Evolutionary conservation across 192 early-diverging fungal species (phyloP), one percentile per base, ranked within the genome.

Genomic region (Backusella westeae): DNA sequence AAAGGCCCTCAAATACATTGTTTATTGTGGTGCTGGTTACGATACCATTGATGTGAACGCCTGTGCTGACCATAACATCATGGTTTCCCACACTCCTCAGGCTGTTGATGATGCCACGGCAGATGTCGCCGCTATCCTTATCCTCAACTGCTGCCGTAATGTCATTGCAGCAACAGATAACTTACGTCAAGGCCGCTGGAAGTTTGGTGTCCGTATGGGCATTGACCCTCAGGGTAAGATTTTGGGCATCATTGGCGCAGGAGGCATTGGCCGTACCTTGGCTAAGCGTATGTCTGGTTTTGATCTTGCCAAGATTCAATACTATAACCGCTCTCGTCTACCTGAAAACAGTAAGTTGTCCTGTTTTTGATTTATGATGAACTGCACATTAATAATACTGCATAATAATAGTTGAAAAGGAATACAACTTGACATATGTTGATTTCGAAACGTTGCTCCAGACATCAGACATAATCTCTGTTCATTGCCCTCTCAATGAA

Each of bases 231-330:
- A 78, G 8, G 76, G 76, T 29, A 86, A 82, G 46, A 72, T 76
- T 12, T 17, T 88, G 17, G 87, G 87, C 68, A 83, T 88, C 53
- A 42, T 88, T 76, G 87, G 87, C 10, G 77, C 86, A 76, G 87
- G 87, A 23, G 85, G 87, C 4, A 80, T 88, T 59, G 87, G 87
- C 19, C 84, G 86, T 77, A 85, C 85, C 0, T 82, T 86, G 36
- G 87, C 87, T 4, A 83, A 88, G 67, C 77, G 87, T 26, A 83
- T 83, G 29, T 74, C 65, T 71, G 87, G 80, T 8, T 88, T 83
- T 35, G 87, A 84, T 35, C 84, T 88, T 80, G 70, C 82, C 32
- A 84, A 85, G 69, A 76, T 75, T 4, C 82, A 75, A 56, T 88
- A 88, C 52, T 79, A 88, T 79, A 88, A 88, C 72, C 80, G 85